Evolutionary conservation across 306 rosid species (phyloP), one percentile per base, ranked within the genome.

Genomic region (Urtica urens): DNA sequence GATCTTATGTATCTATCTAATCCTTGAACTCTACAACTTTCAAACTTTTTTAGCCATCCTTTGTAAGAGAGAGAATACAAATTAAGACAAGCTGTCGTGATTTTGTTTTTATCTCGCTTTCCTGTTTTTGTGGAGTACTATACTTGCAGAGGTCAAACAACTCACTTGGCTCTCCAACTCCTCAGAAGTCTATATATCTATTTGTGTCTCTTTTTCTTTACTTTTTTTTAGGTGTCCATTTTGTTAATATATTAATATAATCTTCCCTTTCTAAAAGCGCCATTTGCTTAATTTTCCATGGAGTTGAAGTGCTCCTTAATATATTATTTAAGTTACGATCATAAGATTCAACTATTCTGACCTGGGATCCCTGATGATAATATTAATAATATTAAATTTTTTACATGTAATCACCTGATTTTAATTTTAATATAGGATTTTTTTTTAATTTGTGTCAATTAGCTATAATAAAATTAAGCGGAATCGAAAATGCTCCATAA

Each of bases 141-240:
- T n/a, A n/a, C n/a, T 10, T 30, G 39, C 16, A 29, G 17, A 49
- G 23, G 54, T 49, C 54, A 49, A 49, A 13, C 3, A 2, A 3
- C 39, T 49, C 3, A n/a, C 21, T 47, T 29, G 54, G 54, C 39
- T 49, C 30, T 49, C 54, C 54, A 49, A 16, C 23, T 28, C 20
- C 38, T 29, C 38, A 23, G 17, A 18, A 46, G 52, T 46, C 34
- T 21, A 21, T 21, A 25, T 46, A 22, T 24, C 34, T 14, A 31
- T 26, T n/a, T n/a, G n/a, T n/a, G 15, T 49, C 10, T 49, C 37
- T 3, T n/a, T 17, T 25, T 24, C 7, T 18, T 29, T 28, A 21
- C 10, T 27, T 17, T 48, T 3, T 10, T 24, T 46, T n/a, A 5
- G n/a, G 8, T 46, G 16, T 46, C 8, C 16, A 14, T 46, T 46